Conservation (phyloP, 768 basidiomycete species). For the Sarcodon sp. region DNA sequence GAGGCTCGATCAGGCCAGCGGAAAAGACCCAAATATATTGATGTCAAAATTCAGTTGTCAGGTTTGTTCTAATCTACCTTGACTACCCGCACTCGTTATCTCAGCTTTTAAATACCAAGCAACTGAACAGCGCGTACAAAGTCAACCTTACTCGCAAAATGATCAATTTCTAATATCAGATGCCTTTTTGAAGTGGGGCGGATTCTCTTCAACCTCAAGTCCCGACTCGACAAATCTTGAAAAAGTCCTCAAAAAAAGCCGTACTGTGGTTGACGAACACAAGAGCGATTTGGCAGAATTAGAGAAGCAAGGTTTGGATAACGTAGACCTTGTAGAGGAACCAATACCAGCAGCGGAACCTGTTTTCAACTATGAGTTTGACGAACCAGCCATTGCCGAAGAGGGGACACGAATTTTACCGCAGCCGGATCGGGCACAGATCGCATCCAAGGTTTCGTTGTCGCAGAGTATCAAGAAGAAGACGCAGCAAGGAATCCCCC, state of each 20-base stretch:
- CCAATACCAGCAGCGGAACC: background rate
- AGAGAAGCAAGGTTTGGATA: too few relatives aligned
- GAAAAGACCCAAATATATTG: background rate
- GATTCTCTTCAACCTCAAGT: constrained; percentile 4
- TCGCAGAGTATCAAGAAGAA: too few relatives aligned
- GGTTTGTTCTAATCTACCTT: background rate
- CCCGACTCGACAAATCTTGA: background rate
- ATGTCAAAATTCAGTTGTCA: background rate
- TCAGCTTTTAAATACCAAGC: background rate
- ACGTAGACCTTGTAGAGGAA: too few relatives aligned
- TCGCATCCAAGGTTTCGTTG: too few relatives aligned
- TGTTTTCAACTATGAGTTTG: background rate
- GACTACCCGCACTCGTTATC: background rate
- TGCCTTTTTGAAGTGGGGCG: constrained; percentile 9
- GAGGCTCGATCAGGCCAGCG: background rate
- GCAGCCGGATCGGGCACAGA: too few relatives aligned
- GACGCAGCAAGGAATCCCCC: too few relatives aligned
- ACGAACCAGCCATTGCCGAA: background rate
- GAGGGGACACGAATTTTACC: too few relatives aligned
- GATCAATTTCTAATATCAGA: background rate
- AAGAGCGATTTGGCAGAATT: too few relatives aligned
- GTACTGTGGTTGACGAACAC: too few relatives aligned
- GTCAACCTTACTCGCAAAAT: background rate
- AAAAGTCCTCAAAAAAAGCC: too few relatives aligned
- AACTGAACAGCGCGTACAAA: background rate